phyloP scores from a whole-genome alignment of 495 filamentous ascomycete species.

The Neurospora sp. region DNA sequence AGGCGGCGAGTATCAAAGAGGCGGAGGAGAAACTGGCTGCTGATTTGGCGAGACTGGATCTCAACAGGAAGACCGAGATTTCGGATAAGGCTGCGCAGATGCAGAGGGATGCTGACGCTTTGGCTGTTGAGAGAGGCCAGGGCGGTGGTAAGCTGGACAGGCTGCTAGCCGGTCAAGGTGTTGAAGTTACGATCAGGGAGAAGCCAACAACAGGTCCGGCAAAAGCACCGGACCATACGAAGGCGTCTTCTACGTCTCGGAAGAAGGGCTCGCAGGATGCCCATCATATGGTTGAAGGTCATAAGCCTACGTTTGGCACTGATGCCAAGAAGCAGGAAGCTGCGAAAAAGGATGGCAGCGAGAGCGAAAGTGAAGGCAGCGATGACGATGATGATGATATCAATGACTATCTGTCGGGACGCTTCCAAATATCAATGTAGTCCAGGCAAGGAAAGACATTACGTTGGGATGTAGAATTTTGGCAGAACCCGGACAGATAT shows the following conservation, averaged over 20 bases:
- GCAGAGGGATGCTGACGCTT: conserved; percentile 25
- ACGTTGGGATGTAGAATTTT: background rate
- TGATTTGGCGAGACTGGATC: conserved; percentile 9
- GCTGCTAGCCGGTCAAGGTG: conserved; percentile 3
- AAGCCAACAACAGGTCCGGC: conserved; percentile 27
- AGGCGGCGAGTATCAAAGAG: background rate
- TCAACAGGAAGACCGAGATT: conserved; percentile 6
- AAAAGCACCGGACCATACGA: conserved; percentile 11
- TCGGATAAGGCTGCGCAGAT: conserved; percentile 15
- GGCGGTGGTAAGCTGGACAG: conserved; percentile 2
- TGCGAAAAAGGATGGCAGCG: background rate
- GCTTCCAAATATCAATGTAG: background rate
- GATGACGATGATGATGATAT: conserved; percentile 11
- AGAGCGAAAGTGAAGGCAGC: background rate
- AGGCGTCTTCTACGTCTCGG: background rate
- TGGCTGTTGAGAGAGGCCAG: conserved; percentile 48
- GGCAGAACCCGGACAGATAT: background rate
- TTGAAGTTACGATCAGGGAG: conserved; percentile 41
- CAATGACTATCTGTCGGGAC: background rate
- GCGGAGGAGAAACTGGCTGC: background rate
- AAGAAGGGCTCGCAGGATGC: conserved; percentile 13
- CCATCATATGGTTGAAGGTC: conserved; percentile 39
- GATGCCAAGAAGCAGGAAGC: conserved; percentile 8
- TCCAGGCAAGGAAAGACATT: background rate
- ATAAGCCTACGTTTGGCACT: conserved; percentile 27